Evolutionary conservation across 345 rosid species (phyloP).

Genomic region (Populus tremula): DNA sequence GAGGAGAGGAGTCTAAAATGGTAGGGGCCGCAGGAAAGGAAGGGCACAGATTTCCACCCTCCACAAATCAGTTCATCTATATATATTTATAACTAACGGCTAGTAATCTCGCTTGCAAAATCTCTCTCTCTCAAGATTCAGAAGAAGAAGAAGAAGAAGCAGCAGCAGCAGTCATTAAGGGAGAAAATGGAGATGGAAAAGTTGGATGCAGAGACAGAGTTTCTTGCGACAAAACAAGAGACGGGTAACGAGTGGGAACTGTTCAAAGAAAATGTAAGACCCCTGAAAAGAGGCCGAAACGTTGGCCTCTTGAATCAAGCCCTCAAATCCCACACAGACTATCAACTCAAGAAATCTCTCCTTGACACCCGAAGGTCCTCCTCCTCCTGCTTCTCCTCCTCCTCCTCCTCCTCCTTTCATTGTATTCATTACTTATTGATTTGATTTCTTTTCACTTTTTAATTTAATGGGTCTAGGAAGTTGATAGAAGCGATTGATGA

Average conservation of each 20-base stretch:
- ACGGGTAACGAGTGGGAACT: slow-evolving; percentile 86
- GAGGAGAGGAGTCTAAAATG: background rate
- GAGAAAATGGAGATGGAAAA: slow-evolving; percentile 24
- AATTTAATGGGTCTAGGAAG: slow-evolving; percentile 39
- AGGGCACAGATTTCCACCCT: background rate
- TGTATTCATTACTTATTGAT: background rate
- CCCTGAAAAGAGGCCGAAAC: slow-evolving; percentile 83
- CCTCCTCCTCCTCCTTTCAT: background rate
- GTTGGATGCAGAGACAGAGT: slow-evolving; percentile 75
- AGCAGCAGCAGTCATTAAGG: slow-evolving; percentile 14
- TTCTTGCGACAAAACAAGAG: slow-evolving; percentile 62
- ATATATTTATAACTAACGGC: slow-evolving; percentile 8
- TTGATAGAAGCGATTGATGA: slow-evolving; percentile 70
- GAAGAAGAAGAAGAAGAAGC: background rate
- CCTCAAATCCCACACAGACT: slow-evolving; percentile 59
- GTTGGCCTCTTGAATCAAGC: slow-evolving; percentile 60
- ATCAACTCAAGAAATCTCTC: slow-evolving; percentile 53
- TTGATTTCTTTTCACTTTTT: background rate
- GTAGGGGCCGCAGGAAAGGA: background rate
- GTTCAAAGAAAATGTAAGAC: slow-evolving; percentile 86
- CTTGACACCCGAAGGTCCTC: slow-evolving; percentile 59
- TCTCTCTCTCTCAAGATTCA: background rate
- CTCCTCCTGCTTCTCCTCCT: slow-evolving; percentile 1
- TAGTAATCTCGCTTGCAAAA: background rate
- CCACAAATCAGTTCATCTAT: background rate